Conservation (phyloP, 2,329 filamentous ascomycete genomes). For the Xylaria hypoxylon region DNA sequence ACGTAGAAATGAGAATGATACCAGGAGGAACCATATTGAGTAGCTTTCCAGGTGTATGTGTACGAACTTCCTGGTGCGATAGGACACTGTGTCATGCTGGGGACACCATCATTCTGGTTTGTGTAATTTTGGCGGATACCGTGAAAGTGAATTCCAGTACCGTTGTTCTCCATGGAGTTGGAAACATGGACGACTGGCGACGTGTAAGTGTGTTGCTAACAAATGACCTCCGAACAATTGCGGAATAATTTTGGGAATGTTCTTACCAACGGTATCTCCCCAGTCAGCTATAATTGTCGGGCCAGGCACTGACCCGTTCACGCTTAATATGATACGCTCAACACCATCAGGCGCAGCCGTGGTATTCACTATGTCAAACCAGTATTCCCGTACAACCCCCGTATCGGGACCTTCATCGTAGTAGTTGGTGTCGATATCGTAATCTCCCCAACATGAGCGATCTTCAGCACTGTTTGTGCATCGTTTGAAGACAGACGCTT, state of each 20-base stretch:
- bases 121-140: constrained; percentile 68
- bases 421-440: constrained; percentile 34
- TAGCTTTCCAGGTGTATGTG: constrained; percentile 69
- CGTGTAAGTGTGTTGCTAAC: not conserved
- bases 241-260: not conserved
- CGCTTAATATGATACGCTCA: constrained; percentile 51
- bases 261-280: constrained; percentile 57
- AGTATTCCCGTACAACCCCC: constrained; percentile 49
- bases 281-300: constrained; percentile 60
- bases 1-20: constrained; percentile 69
- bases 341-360: constrained; percentile 56
- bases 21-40: constrained; percentile 66
- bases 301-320: constrained; percentile 53
- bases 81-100: constrained; percentile 62
- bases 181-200: constrained; percentile 60
- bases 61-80: constrained; percentile 62
- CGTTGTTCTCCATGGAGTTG: constrained; percentile 64
- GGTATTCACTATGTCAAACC: constrained; percentile 50
- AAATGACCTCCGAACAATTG: no score
- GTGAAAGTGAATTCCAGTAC: constrained; percentile 73
- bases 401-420: constrained; percentile 36
- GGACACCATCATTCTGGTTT: constrained; percentile 68
- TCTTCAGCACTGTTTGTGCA: constrained; percentile 28
- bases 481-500: constrained; percentile 16
- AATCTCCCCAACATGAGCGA: constrained; percentile 34